phyloP scores from a whole-genome alignment of 768 basidiomycete genomes.

The Leucogyrophana mollusca region DNA sequence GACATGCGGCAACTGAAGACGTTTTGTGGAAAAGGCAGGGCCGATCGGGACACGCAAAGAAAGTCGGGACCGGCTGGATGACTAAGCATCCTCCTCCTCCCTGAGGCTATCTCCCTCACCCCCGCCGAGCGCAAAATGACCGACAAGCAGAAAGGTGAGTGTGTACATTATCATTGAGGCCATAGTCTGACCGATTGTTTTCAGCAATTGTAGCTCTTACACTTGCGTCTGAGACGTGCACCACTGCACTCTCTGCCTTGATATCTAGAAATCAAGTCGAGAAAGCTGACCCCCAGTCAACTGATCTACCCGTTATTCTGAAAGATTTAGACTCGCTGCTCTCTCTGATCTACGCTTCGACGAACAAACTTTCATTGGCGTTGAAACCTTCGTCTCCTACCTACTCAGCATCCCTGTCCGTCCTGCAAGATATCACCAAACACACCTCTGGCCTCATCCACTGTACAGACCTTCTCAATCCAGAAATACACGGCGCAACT shows the following conservation, averaged over 20 bases:
- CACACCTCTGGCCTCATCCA: constrained; percentile 50
- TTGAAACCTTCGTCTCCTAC: constrained; percentile 59
- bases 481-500: constrained; percentile 41
- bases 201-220: constrained; percentile 14
- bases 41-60: constrained; percentile 4
- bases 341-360: constrained; percentile 50
- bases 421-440: constrained; percentile 53
- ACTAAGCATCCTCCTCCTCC: constrained; percentile 9
- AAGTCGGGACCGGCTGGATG: constrained; percentile 5
- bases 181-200: constrained; percentile 1
- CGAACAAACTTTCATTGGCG: constrained; percentile 62
- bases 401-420: constrained; percentile 46
- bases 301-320: constrained; percentile 40
- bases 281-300: constrained; percentile 4
- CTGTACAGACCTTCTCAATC: constrained; percentile 45
- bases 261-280: neutral
- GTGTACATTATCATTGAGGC: neutral
- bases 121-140: too few relatives aligned
- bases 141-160: constrained; percentile 40
- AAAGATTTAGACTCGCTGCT: constrained; percentile 59
- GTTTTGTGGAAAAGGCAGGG: neutral
- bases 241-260: constrained; percentile 13
- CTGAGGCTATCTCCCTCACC: neutral
- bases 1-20: constrained; percentile 4
- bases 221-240: constrained; percentile 15